Evolutionary conservation across 1,284 basidiomycete genomes (phyloP).

Genomic region (Xanthoconium separans): DNA sequence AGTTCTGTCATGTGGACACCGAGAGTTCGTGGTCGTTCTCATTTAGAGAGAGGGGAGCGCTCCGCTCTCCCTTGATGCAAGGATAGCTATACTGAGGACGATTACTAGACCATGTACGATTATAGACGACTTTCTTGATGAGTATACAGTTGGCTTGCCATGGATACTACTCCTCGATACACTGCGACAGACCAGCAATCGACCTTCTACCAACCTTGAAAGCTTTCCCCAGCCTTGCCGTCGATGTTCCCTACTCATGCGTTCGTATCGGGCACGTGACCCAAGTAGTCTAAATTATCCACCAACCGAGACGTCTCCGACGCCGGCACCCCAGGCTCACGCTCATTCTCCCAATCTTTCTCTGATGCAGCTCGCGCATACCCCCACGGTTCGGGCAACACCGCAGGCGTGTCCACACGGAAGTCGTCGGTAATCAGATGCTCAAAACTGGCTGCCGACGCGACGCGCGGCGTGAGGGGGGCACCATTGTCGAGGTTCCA

Average conservation of each 20-base stretch:
- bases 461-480: conserved; percentile 25
- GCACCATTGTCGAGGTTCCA: conserved; percentile 27
- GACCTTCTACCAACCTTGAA: too few relatives aligned
- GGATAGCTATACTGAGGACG: not conserved
- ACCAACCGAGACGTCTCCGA: not conserved
- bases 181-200: not conserved
- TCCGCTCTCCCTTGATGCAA: not conserved
- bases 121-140: not conserved
- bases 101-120: not conserved
- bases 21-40: not conserved
- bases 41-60: not conserved
- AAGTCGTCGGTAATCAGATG: conserved; percentile 22
- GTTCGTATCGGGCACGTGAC: not conserved
- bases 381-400: conserved; percentile 24
- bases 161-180: not conserved
- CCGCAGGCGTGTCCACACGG: conserved; percentile 16
- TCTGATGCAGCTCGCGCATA: not conserved
- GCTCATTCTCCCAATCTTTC: too few relatives aligned
- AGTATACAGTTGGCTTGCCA: not conserved
- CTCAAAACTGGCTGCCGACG: conserved; percentile 24
- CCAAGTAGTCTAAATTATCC: conserved; percentile 5
- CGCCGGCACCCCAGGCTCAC: not conserved
- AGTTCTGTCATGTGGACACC: not conserved
- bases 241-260: not conserved
- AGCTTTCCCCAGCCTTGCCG: not conserved